A percentile compares a stretch with the other conserved stretches of the same genome.
These are phyloP conservation scores for Eucalyptus regnans DNA, from an alignment of 345 rosid species.

Conservation along the genomic window DNA sequence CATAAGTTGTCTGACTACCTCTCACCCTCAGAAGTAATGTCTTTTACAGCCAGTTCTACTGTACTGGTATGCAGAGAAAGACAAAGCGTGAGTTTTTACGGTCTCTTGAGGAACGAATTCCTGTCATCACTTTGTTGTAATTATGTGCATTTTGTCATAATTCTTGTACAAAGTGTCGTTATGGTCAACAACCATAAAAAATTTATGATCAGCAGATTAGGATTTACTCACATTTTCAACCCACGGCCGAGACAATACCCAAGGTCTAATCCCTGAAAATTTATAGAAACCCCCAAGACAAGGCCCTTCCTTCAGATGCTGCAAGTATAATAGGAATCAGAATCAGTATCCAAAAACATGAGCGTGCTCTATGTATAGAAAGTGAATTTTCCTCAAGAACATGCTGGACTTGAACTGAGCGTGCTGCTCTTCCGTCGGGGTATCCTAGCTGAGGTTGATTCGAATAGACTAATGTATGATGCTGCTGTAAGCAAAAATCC, in stretches of 20 bases:
- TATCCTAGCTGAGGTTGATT: neutral
- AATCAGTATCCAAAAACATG: neutral
- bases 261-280: neutral
- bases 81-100: neutral
- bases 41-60: neutral
- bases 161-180: neutral
- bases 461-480: neutral
- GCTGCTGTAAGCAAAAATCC: neutral
- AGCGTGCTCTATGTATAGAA: neutral
- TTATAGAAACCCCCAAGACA: neutral
- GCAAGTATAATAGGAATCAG: neutral
- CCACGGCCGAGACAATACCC: neutral
- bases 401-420: slow-evolving; percentile 40
- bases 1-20: neutral
- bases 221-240: neutral
- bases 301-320: neutral
- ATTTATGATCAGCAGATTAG: neutral
- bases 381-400: slow-evolving; percentile 27
- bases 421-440: neutral
- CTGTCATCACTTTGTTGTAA: neutral
- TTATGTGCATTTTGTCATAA: neutral
- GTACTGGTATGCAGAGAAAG: neutral
- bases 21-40: neutral
- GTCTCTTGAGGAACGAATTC: neutral
- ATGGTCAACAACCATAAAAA: neutral